Conservation (phyloP, 495 filamentous ascomycete species). For the Barbatosphaeria neglecta region DNA sequence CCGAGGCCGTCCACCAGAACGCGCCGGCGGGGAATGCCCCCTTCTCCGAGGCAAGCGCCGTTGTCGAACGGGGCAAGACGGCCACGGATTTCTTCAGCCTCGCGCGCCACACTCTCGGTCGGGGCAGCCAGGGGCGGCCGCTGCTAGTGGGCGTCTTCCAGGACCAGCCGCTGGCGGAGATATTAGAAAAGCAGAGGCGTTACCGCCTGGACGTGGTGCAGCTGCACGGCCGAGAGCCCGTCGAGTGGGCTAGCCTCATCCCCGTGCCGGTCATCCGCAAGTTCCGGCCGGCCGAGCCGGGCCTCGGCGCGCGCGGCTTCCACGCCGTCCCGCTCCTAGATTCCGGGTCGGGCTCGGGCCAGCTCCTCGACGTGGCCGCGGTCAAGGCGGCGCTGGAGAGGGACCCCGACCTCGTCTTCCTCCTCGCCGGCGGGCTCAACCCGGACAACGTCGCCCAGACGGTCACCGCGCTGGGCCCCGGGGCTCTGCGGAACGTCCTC, state of each 20-base stretch:
- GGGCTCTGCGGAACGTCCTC: slow-evolving; percentile 49
- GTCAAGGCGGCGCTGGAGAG: slow-evolving; percentile 50
- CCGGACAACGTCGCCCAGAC: slow-evolving; percentile 59
- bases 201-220: slow-evolving; percentile 85
- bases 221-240: slow-evolving; percentile 79
- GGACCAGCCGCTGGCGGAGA: slow-evolving; percentile 73
- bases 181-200: slow-evolving; percentile 61
- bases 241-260: slow-evolving; percentile 81
- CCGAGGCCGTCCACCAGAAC: slow-evolving; percentile 52
- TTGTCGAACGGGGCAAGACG: slow-evolving; percentile 1
- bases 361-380: slow-evolving; percentile 53
- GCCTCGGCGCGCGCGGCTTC: slow-evolving; percentile 62
- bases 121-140: slow-evolving; percentile 37
- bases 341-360: slow-evolving; percentile 70
- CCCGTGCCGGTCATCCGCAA: slow-evolving; percentile 82
- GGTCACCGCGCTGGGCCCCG: slow-evolving; percentile 44
- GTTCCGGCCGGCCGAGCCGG: slow-evolving; percentile 61
- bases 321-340: slow-evolving; percentile 78
- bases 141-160: slow-evolving; percentile 90
- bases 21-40: too few relatives aligned
- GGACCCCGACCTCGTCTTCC: slow-evolving; percentile 49
- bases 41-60: slow-evolving; percentile 9
- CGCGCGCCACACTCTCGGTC: slow-evolving; percentile 21
- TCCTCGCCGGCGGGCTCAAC: slow-evolving; percentile 76
- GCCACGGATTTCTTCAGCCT: slow-evolving; percentile 36